Evolutionary conservation across 805 yeast genomes (phyloP).

Genomic region (Yarrowia bubula): DNA sequence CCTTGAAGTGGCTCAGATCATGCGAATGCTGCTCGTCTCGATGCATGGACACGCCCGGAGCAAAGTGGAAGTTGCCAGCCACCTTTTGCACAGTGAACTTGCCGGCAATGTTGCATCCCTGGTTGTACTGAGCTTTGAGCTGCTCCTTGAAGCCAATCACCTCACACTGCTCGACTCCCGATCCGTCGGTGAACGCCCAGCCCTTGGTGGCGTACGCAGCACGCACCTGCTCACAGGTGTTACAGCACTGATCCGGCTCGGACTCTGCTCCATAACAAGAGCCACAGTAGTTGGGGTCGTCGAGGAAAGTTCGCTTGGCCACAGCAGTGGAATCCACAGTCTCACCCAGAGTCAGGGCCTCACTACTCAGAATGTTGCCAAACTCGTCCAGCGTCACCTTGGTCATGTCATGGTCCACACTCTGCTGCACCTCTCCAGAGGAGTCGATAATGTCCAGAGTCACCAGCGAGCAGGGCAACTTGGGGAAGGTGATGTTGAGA

Average conservation of each 20-base stretch:
- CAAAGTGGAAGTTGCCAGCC: constrained; percentile 89
- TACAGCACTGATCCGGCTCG: constrained; percentile 64
- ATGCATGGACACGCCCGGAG: constrained; percentile 79
- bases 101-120: constrained; percentile 89
- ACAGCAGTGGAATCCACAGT: constrained; percentile 35
- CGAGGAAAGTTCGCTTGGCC: constrained; percentile 35
- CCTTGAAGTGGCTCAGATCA: constrained; percentile 71
- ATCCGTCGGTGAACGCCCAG: constrained; percentile 92
- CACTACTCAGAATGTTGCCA: constrained; percentile 50
- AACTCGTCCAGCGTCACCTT: constrained; percentile 59
- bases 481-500: constrained; percentile 78
- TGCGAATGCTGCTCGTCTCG: constrained; percentile 66
- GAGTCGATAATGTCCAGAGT: constrained; percentile 86
- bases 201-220: constrained; percentile 70
- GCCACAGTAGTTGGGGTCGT: constrained; percentile 65
- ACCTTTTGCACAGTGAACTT: constrained; percentile 76
- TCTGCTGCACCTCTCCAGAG: constrained; percentile 78
- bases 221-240: constrained; percentile 77
- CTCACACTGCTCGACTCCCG: constrained; percentile 85
- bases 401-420: constrained; percentile 68
- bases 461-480: constrained; percentile 76
- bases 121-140: constrained; percentile 57
- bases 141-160: constrained; percentile 71
- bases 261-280: constrained; percentile 84
- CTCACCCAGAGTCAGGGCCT: constrained; percentile 40